Evolutionary conservation across 768 basidiomycete species (phyloP).

Genomic region (Termitomyces eurrhizus): DNA sequence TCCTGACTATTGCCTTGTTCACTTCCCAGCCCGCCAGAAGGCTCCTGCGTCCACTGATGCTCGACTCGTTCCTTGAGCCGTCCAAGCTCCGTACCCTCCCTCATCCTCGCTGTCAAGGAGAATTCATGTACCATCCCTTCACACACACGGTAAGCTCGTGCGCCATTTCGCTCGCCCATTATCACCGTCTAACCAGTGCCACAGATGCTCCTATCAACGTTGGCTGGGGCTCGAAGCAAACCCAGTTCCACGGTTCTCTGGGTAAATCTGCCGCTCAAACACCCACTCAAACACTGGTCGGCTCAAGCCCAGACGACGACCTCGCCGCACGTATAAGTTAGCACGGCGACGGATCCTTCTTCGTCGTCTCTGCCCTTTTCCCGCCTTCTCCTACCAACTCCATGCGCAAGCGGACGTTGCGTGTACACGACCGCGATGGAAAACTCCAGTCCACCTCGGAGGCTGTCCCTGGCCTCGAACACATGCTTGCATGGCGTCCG

Average conservation of each 20-base stretch:
- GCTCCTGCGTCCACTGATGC: too few relatives aligned
- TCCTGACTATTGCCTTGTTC: too few relatives aligned
- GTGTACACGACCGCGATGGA: conserved; percentile 75
- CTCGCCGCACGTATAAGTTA: conserved; percentile 73
- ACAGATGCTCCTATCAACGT: too few relatives aligned
- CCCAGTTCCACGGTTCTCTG: conserved; percentile 95
- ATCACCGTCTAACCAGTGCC: too few relatives aligned
- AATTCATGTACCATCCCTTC: too few relatives aligned
- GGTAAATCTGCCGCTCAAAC: conserved; percentile 81
- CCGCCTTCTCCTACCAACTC: conserved; percentile 23
- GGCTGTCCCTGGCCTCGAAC: conserved; percentile 77
- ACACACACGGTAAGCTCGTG: too few relatives aligned
- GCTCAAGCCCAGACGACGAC: conserved; percentile 70
- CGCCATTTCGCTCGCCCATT: too few relatives aligned
- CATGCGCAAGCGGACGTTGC: conserved; percentile 50
- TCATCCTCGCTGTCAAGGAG: too few relatives aligned
- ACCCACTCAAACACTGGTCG: conserved; percentile 34
- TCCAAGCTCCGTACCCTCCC: too few relatives aligned
- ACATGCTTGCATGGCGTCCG: conserved; percentile 79
- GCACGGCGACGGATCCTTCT: conserved; percentile 91
- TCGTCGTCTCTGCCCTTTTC: conserved; percentile 78
- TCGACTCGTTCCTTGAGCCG: too few relatives aligned
- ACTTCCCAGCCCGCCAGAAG: too few relatives aligned
- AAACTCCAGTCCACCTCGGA: conserved; percentile 83
- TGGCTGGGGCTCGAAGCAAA: too few relatives aligned